Conservation (phyloP, 2,329 filamentous ascomycete genomes). For the Phaeosphaeriaceae sp. region DNA sequence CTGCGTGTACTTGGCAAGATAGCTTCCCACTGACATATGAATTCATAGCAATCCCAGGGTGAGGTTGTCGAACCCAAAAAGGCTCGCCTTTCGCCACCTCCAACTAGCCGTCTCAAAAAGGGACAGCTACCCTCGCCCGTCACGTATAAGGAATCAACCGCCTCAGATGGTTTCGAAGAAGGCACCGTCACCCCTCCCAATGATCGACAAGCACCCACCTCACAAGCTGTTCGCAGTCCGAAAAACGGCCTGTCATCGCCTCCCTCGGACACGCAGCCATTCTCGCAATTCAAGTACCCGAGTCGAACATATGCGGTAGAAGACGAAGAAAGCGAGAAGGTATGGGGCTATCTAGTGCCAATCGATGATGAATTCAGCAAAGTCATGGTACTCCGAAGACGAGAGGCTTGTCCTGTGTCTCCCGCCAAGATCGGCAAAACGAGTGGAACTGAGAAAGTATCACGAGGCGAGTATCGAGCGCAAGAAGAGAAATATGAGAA, state of each 20-base stretch:
- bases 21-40: slow-evolving; percentile 24
- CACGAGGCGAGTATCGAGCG: slow-evolving; percentile 62
- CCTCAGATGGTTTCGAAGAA: slow-evolving; percentile 69
- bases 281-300: slow-evolving; percentile 81
- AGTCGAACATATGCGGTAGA: slow-evolving; percentile 81
- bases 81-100: slow-evolving; percentile 62
- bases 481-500: slow-evolving; percentile 68
- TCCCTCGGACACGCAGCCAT: slow-evolving; percentile 73
- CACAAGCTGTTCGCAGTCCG: slow-evolving; percentile 49
- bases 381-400: slow-evolving; percentile 75
- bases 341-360: slow-evolving; percentile 95
- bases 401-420: slow-evolving; percentile 71
- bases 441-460: slow-evolving; percentile 53
- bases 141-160: slow-evolving; percentile 70
- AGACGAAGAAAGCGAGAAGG: slow-evolving; percentile 81
- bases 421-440: slow-evolving; percentile 45
- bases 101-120: slow-evolving; percentile 58
- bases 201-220: slow-evolving; percentile 35
- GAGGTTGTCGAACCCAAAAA: slow-evolving; percentile 77
- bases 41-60: slow-evolving; percentile 67
- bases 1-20: background rate
- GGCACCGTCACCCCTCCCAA: slow-evolving; percentile 71
- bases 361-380: slow-evolving; percentile 74
- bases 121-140: slow-evolving; percentile 79
- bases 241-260: slow-evolving; percentile 63